A percentile compares a stretch with the other conserved stretches of the same genome.
Evolutionary conservation across 164 flowering plant genomes (phyloP).

Genomic region (Sedum album): DNA sequence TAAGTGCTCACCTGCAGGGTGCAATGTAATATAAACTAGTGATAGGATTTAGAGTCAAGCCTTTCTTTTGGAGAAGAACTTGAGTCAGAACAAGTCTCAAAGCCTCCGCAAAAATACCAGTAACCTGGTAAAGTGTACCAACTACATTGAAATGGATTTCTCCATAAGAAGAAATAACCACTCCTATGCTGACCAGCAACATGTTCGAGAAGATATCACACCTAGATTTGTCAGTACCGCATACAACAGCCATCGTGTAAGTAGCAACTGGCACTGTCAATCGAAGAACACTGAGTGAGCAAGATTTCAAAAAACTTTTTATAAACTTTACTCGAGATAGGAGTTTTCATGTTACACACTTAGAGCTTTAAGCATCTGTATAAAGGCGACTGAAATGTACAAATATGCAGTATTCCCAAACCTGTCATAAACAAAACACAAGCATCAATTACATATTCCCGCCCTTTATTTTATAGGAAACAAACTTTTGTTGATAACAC

Average conservation of each 20-base stretch:
- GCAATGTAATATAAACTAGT: conserved; percentile 98
- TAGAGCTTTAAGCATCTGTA: conserved; percentile 98
- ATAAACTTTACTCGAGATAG: not conserved
- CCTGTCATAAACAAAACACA: conserved; percentile 38
- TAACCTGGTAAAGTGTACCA: conserved; percentile 94
- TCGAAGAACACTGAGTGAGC: conserved; percentile 6
- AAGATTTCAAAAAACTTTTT: not conserved
- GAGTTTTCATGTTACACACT: conserved; percentile 42
- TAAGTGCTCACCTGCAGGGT: conserved; percentile 77
- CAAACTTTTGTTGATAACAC: not conserved
- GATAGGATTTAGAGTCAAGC: conserved; percentile 85
- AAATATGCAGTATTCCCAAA: conserved; percentile 98
- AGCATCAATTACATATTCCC: not conserved
- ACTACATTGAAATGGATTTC: conserved; percentile 94
- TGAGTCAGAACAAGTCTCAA: conserved; percentile 96
- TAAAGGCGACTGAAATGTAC: conserved; percentile 96
- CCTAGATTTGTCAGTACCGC: conserved; percentile 92
- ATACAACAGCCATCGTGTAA: conserved; percentile 84
- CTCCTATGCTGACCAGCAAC: conserved; percentile 97
- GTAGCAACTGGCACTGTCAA: conserved; percentile 97
- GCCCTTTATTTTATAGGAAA: not conserved
- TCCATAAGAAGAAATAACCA: conserved; percentile 93
- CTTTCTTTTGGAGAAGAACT: conserved; percentile 96
- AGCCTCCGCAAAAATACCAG: conserved; percentile 98
- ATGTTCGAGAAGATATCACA: conserved; percentile 92